Percentiles rank a stretch among this genome's conserved stretches.
These are phyloP conservation scores for Saccharomycopsis fodiens DNA, from an alignment of 805 yeast genomes.

Conservation along the genomic window DNA sequence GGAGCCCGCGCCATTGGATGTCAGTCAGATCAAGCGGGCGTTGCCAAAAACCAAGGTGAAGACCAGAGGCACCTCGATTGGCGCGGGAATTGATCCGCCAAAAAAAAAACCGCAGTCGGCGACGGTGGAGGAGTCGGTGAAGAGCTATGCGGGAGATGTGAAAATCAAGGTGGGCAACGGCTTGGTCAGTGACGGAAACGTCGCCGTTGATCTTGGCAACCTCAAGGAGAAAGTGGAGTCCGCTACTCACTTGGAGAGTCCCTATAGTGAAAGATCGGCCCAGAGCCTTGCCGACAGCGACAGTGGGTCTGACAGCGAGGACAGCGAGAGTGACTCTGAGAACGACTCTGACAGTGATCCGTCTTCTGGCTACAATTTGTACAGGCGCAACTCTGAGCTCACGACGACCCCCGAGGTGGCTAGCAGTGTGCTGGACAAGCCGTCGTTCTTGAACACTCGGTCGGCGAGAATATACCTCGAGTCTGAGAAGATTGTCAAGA, in stretches of 20 bases:
- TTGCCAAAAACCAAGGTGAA: neutral
- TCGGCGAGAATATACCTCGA: conserved; percentile 62
- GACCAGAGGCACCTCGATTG: neutral
- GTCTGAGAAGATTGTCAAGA: conserved; percentile 31
- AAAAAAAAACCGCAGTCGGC: neutral
- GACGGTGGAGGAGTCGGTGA: neutral
- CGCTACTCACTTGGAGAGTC: no score
- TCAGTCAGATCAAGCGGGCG: neutral
- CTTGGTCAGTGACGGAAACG: neutral
- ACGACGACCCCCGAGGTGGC: neutral
- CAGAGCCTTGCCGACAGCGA: neutral
- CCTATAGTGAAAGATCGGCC: no score
- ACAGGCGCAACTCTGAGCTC: neutral
- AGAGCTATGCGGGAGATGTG: neutral
- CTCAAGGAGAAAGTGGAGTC: neutral
- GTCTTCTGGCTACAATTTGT: neutral
- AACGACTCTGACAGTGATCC: conserved; percentile 26
- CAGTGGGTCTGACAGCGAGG: conserved; percentile 1
- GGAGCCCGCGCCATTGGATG: neutral
- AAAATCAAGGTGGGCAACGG: neutral
- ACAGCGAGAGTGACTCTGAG: conserved; percentile 28
- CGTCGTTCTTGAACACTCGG: conserved; percentile 48
- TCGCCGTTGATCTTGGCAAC: neutral
- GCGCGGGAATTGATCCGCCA: neutral
- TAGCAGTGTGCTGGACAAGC: conserved; percentile 27